These are phyloP conservation scores for Acorus calamus DNA, from an alignment of 106 monocot species.

Conservation along the genomic window DNA sequence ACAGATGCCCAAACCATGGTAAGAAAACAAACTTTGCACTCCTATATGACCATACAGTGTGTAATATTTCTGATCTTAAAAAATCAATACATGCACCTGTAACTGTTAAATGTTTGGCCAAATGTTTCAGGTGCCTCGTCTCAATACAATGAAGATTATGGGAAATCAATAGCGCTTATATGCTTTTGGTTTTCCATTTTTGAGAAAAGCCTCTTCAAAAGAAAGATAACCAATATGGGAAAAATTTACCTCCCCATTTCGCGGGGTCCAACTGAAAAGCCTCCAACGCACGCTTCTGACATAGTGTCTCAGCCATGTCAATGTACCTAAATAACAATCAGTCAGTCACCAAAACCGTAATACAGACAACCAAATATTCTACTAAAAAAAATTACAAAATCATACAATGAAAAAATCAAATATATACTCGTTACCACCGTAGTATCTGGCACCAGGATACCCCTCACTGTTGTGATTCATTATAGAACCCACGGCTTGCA, in stretches of 20 bases:
- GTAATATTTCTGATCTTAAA: too few species aligned
- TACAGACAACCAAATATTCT: neutral
- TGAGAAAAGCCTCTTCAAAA: neutral
- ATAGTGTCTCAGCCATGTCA: slow-evolving; percentile 93
- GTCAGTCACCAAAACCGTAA: neutral
- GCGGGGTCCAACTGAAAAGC: slow-evolving; percentile 78
- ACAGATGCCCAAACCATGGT: too few species aligned
- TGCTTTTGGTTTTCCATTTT: too few species aligned
- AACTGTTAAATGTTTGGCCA: too few species aligned
- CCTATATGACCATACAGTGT: too few species aligned
- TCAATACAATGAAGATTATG: neutral
- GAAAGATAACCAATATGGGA: neutral
- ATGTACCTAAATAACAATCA: slow-evolving; percentile 77
- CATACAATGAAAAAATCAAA: neutral
- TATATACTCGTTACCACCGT: slow-evolving; percentile 96
- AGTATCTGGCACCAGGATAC: slow-evolving; percentile 99
- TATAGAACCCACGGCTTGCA: slow-evolving; percentile 97
- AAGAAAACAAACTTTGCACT: too few species aligned
- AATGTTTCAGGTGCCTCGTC: too few species aligned
- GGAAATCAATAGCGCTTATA: too few species aligned
- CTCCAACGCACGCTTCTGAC: slow-evolving; percentile 92
- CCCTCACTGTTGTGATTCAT: slow-evolving; percentile 99
- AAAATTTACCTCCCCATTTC: slow-evolving; percentile 85
- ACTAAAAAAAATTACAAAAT: neutral
- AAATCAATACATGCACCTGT: too few species aligned